Evolutionary conservation across 2,329 filamentous ascomycete genomes (phyloP), one percentile per base, ranked within the genome.

Genomic region (Pseudogymnoascus sp.): DNA sequence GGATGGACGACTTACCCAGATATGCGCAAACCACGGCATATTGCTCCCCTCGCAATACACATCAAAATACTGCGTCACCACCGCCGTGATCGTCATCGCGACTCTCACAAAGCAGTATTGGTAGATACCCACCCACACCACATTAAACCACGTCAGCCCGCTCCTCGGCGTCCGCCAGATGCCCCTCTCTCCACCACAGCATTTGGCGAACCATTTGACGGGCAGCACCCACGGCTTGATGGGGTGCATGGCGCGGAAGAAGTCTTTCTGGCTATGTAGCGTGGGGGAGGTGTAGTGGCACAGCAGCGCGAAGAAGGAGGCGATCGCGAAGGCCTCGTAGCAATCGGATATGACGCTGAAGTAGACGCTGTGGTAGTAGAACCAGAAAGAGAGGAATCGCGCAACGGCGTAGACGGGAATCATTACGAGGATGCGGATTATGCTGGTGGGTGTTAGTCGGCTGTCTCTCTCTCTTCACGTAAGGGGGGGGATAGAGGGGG

Each of bases 111-210:
- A 86, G 76, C 89, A 92, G 76, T 94, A 95, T 71, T 95, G 91
- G 75, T 92, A 95, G 63, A 94, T 82, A 62, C 87, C 86, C 56
- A 89, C 82, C 89, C 89, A 94, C 68, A 92, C 81, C 65, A 92
- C 85, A 73, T 96, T 96, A 77, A 95, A 95, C 90, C 90, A 94
- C 0, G 91, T 95, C 73, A 95, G 77, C 1, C 91, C 91, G 74
- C 88, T 94, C 67, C 82, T 80, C 0, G 91, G 91, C n/a, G 82
- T 88, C 68, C 90, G 82, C 80, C 90, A 87, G 25, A 82, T 80
- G 0, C 90, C 89, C 62, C 83, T 78, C 65, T 89, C 75, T 35
- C 88, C 88, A 38, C 89, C 87, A 63, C 85, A 89, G 72, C 86
- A 89, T 70, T 82, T 86, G 67, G 86, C 83, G 65, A 90, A 79